A percentile compares a stretch with the other conserved stretches of the same genome.
phyloP scores from a whole-genome alignment of 148 eudicot species.

The Amaranthus palmeri region DNA sequence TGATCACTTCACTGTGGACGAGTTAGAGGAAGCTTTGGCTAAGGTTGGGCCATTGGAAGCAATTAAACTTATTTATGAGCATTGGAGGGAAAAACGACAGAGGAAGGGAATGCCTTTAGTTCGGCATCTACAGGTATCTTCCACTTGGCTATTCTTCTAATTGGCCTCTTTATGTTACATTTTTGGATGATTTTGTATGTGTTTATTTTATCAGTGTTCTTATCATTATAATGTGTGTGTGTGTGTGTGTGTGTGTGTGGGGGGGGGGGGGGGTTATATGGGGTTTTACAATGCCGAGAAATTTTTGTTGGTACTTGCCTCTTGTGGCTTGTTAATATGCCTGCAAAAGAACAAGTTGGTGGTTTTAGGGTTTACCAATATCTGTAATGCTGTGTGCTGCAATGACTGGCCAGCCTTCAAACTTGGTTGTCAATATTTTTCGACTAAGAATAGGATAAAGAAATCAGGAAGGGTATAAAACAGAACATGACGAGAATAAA shows the following conservation, averaged over 20 bases:
- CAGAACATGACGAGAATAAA: neutral
- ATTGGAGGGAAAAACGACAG: slow-evolving; percentile 77
- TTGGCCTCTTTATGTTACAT: slow-evolving; percentile 8
- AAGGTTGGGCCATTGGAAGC: slow-evolving; percentile 54
- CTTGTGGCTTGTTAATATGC: neutral
- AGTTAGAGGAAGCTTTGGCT: slow-evolving; percentile 53
- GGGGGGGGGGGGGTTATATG: too few relatives aligned
- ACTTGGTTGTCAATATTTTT: neutral
- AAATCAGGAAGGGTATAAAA: neutral
- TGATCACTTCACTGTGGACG: slow-evolving; percentile 58
- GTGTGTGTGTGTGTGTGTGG: too few relatives aligned
- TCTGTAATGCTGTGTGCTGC: neutral
- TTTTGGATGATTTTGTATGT: neutral
- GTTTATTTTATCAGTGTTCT: neutral
- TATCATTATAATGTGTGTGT: too few relatives aligned
- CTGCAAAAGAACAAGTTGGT: neutral
- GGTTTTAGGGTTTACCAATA: neutral
- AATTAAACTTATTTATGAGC: slow-evolving; percentile 45
- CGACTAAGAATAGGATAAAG: neutral
- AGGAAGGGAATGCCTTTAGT: slow-evolving; percentile 77
- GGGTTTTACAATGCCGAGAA: neutral
- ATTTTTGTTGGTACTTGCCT: neutral
- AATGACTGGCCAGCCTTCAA: neutral
- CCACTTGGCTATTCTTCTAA: neutral
- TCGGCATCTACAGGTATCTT: slow-evolving; percentile 83